A percentile compares a stretch with the other conserved stretches of the same genome.
Evolutionary conservation across 495 filamentous ascomycete species (phyloP).

Genomic region (Chaetomium tenue): DNA sequence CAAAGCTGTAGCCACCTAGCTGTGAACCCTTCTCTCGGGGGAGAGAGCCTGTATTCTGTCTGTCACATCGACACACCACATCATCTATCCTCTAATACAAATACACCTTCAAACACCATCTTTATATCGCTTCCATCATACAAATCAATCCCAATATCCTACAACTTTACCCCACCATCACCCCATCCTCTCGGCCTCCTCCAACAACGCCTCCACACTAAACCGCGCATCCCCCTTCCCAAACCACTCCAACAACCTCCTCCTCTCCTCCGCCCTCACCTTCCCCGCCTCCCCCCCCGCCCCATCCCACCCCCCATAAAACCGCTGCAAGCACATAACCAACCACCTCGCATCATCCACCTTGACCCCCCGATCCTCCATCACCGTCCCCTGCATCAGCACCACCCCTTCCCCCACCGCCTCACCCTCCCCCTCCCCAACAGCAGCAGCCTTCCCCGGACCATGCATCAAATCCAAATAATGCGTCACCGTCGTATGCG

Average conservation of each 20-base stretch:
- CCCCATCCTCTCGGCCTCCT: constrained; percentile 78
- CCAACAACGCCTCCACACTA: constrained; percentile 76
- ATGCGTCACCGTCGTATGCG: constrained; percentile 91
- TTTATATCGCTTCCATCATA: neutral
- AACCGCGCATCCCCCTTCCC: constrained; percentile 72
- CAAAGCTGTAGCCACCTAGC: constrained; percentile 34
- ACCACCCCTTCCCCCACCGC: constrained; percentile 66
- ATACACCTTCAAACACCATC: neutral
- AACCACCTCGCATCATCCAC: constrained; percentile 82
- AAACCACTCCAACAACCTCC: constrained; percentile 76
- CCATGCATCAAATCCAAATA: constrained; percentile 66
- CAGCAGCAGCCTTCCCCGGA: no score
- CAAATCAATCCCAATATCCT: neutral
- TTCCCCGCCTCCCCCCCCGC: constrained; percentile 45
- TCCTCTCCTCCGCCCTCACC: constrained; percentile 47
- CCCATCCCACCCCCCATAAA: constrained; percentile 62
- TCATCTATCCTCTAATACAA: constrained; percentile 6
- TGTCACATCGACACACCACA: neutral
- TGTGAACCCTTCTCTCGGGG: neutral
- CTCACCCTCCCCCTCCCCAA: neutral
- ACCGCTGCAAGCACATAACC: constrained; percentile 91
- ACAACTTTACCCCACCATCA: constrained; percentile 26
- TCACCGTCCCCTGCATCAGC: constrained; percentile 76
- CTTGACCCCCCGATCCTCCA: constrained; percentile 71
- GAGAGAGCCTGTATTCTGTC: neutral